Conservation (phyloP, 257 asterid genomes). For the Solanum sejunctum region DNA sequence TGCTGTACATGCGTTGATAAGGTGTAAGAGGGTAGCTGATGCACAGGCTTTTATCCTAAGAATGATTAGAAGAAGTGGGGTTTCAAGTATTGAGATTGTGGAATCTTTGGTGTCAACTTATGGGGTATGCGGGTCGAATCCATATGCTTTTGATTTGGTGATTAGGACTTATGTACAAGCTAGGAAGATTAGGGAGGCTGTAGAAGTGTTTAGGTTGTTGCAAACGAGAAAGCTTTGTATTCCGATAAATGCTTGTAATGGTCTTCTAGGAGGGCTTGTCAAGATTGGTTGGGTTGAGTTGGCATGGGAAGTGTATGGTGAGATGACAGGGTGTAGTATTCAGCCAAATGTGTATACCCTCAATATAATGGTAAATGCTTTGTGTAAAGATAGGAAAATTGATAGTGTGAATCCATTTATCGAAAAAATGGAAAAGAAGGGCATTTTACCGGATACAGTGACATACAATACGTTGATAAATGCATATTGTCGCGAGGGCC, state of each 20-base stretch:
- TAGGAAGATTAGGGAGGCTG: slow-evolving; percentile 76
- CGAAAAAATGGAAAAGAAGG: slow-evolving; percentile 44
- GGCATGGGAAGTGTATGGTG: slow-evolving; percentile 47
- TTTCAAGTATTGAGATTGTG: slow-evolving; percentile 40
- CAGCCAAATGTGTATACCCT: slow-evolving; percentile 59
- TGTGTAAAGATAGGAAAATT: slow-evolving; percentile 49
- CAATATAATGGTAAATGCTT: slow-evolving; percentile 67
- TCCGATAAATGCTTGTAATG: slow-evolving; percentile 60
- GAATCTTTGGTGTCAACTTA: slow-evolving; percentile 37
- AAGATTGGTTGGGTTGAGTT: slow-evolving; percentile 67
- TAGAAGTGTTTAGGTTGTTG: slow-evolving; percentile 40
- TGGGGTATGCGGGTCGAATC: slow-evolving; percentile 29
- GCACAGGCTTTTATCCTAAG: slow-evolving; percentile 64
- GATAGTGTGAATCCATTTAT: slow-evolving; percentile 24
- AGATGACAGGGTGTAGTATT: slow-evolving; percentile 20
- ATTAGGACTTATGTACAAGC: slow-evolving; percentile 74
- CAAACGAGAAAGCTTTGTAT: slow-evolving; percentile 24
- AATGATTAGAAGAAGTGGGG: slow-evolving; percentile 62
- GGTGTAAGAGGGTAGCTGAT: slow-evolving; percentile 42
- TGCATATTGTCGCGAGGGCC: slow-evolving; percentile 42
- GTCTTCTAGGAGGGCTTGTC: slow-evolving; percentile 67
- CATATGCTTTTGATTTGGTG: slow-evolving; percentile 42
- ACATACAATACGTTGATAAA: slow-evolving; percentile 59
- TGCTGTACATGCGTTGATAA: slow-evolving; percentile 40
- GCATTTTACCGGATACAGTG: slow-evolving; percentile 51